Conservation (phyloP, 306 rosid species). For the Dalbergia oliveri region DNA sequence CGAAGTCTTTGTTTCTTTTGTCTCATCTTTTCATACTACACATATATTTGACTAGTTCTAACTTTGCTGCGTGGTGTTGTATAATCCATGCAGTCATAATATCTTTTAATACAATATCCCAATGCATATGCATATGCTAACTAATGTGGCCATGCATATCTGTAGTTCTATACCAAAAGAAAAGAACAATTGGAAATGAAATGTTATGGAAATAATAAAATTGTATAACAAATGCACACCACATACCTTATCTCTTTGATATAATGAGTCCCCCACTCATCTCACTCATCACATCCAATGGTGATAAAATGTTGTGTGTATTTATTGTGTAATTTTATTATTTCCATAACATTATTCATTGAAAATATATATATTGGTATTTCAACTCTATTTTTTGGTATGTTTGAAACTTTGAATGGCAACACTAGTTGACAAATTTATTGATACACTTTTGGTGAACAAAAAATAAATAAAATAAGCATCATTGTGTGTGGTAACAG, state of each 20-base stretch:
- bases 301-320: too few species aligned
- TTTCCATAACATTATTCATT: too few species aligned
- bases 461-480: conserved; percentile 15
- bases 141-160: background rate
- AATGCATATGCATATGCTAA: background rate
- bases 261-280: too few species aligned
- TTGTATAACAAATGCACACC: too few species aligned
- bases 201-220: too few species aligned
- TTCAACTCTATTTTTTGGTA: conserved; percentile 21
- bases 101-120: background rate
- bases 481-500: conserved; percentile 46
- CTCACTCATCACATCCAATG: too few species aligned
- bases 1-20: background rate
- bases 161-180: background rate
- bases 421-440: conserved; percentile 22
- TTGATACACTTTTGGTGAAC: background rate
- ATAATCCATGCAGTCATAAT: conserved; percentile 4
- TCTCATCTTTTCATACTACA: background rate
- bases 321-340: too few species aligned
- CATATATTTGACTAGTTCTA: conserved; percentile 41
- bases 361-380: background rate
- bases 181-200: too few species aligned
- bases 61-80: background rate
- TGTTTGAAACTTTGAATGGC: background rate
- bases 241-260: too few species aligned